Evolutionary conservation across 2,329 filamentous ascomycete species (phyloP).

Genomic region (Blastomyces parvus): DNA sequence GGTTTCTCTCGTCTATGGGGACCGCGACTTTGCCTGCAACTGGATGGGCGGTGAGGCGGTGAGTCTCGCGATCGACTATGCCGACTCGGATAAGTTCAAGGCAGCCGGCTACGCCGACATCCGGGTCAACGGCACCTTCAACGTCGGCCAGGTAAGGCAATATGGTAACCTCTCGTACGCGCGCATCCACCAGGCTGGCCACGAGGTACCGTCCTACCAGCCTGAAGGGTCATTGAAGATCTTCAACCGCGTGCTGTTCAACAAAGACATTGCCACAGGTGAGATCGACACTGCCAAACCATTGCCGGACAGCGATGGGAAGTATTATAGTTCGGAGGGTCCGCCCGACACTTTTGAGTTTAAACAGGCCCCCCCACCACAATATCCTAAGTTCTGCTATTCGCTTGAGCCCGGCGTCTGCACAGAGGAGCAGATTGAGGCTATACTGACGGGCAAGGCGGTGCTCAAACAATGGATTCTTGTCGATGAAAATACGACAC

Average conservation of each 20-base stretch:
- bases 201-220: conserved; percentile 45
- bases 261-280: conserved; percentile 47
- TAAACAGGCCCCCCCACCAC: not conserved
- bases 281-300: conserved; percentile 27
- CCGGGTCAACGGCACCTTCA: conserved; percentile 33
- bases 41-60: conserved; percentile 50
- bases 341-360: not conserved
- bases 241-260: conserved; percentile 43
- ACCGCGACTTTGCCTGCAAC: conserved; percentile 46
- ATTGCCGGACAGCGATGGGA: not conserved
- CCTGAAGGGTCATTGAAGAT: conserved; percentile 46
- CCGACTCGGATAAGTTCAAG: conserved; percentile 36
- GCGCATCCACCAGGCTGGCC: conserved; percentile 41
- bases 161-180: conserved; percentile 42
- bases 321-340: conserved; percentile 10
- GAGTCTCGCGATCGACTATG: conserved; percentile 42
- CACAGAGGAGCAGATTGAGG: conserved; percentile 36
- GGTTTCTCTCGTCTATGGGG: conserved; percentile 44
- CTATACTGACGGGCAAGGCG: conserved; percentile 38
- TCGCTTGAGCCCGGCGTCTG: conserved; percentile 26
- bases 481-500: conserved; percentile 19
- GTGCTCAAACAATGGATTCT: conserved; percentile 40
- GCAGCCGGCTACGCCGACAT: conserved; percentile 43
- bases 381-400: conserved; percentile 2
- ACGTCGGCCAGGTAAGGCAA: conserved; percentile 41